Evolutionary conservation across 2,329 filamentous ascomycete species (phyloP).

Genomic region (Aotearoamyces nothofagi): DNA sequence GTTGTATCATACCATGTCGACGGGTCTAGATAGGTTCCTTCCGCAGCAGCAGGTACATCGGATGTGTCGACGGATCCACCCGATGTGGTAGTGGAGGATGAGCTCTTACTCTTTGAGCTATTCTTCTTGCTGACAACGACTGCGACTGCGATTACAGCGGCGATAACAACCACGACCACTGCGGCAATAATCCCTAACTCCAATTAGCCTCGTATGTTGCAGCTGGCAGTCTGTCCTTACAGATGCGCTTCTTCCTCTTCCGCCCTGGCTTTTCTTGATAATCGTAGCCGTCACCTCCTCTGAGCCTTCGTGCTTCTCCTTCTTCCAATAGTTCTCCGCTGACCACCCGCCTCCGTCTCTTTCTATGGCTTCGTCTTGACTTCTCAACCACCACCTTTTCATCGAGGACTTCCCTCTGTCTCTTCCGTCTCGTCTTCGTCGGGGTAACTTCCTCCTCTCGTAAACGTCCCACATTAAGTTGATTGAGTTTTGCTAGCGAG

Average conservation of each 20-base stretch:
- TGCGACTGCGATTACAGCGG: conserved; percentile 53
- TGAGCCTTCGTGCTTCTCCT: conserved; percentile 36
- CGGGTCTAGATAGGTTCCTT: conserved; percentile 70
- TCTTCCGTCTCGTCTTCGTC: conserved; percentile 12
- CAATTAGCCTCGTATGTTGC: no score
- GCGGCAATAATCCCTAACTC: conserved; percentile 34
- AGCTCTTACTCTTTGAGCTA: conserved; percentile 10
- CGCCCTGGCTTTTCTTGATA: conserved; percentile 26
- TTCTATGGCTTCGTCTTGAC: conserved; percentile 12
- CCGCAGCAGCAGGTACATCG: conserved; percentile 48
- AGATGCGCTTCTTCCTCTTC: conserved; percentile 42
- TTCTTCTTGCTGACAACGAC: conserved; percentile 52
- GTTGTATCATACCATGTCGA: conserved; percentile 82
- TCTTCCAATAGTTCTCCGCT: conserved; percentile 58
- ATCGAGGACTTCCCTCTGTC: conserved; percentile 10
- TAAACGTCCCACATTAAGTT: conserved; percentile 12
- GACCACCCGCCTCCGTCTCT: conserved; percentile 44
- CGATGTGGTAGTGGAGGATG: conserved; percentile 25
- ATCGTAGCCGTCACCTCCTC: conserved; percentile 31
- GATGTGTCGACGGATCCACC: conserved; percentile 21
- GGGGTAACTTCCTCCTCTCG: conserved; percentile 10
- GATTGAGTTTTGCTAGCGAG: conserved; percentile 17
- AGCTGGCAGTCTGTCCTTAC: no score
- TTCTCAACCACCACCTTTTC: conserved; percentile 13
- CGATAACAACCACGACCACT: conserved; percentile 36